phyloP scores from a whole-genome alignment of 2,329 filamentous ascomycete genomes.

The Diaporthe sp. region DNA sequence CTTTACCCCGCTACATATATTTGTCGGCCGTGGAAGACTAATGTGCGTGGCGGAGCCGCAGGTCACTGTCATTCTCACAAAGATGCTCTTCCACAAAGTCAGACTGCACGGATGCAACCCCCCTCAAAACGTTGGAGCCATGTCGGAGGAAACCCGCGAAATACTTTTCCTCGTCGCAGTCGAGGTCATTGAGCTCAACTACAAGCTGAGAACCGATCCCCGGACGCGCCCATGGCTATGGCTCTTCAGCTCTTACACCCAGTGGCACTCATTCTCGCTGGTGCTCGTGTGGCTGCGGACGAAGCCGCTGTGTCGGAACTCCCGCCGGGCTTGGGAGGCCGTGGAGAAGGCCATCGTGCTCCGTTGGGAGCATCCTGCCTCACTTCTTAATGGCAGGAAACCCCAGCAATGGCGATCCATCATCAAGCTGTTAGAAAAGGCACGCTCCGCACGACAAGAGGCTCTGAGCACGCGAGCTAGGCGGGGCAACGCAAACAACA shows the following conservation, averaged over 20 bases:
- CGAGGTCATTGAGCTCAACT: constrained; percentile 13
- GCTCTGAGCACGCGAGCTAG: neutral
- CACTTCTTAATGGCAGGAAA: neutral
- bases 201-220: constrained; percentile 4
- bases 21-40: too few relatives aligned
- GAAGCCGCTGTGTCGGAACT: neutral
- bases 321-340: neutral
- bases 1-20: too few relatives aligned
- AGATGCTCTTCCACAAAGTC: constrained; percentile 24
- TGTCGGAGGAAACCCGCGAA: neutral
- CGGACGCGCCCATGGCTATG: constrained; percentile 11
- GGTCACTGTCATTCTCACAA: neutral
- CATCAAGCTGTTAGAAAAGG: neutral
- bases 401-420: constrained; percentile 10
- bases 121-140: neutral
- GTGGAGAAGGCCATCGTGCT: constrained; percentile 2
- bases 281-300: constrained; percentile 12
- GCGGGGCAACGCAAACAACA: neutral
- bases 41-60: neutral
- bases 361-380: neutral
- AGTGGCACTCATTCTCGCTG: constrained; percentile 11
- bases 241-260: constrained; percentile 28
- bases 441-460: neutral
- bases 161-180: constrained; percentile 8
- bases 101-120: constrained; percentile 12